Evolutionary conservation across 257 asterid genomes (phyloP).

Genomic region (Fraxinus quadrangulata): DNA sequence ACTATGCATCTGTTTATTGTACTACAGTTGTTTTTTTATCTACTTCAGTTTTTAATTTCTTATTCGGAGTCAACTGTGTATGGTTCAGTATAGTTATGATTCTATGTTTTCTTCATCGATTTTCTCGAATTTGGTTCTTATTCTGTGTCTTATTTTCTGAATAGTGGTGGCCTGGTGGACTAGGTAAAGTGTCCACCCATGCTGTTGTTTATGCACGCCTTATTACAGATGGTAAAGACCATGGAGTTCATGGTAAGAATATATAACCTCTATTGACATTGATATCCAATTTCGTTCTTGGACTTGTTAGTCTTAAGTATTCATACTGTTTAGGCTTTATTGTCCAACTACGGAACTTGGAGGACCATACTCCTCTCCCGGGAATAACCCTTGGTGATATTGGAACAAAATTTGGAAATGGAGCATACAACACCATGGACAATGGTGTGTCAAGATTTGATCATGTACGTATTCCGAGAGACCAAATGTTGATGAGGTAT

Average conservation of each 20-base stretch:
- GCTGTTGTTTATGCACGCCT: conserved; percentile 92
- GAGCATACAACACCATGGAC: conserved; percentile 97
- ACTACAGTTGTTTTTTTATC: background rate
- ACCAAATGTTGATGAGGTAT: conserved; percentile 96
- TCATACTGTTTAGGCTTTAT: conserved; percentile 61
- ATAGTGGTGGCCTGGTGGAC: conserved; percentile 99
- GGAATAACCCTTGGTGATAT: conserved; percentile 92
- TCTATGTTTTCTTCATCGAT: background rate
- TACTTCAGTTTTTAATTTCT: background rate
- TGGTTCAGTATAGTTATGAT: background rate
- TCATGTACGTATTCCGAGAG: conserved; percentile 90
- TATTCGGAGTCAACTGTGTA: background rate
- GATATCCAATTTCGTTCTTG: conserved; percentile 11
- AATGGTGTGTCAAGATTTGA: conserved; percentile 90
- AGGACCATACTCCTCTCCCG: conserved; percentile 84
- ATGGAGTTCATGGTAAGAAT: conserved; percentile 82
- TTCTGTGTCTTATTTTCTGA: conserved; percentile 24
- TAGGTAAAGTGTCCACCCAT: conserved; percentile 95
- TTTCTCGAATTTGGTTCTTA: conserved; percentile 14
- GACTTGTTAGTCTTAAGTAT: background rate
- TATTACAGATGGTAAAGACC: conserved; percentile 71
- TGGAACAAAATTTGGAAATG: conserved; percentile 98
- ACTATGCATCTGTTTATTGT: conserved; percentile 3
- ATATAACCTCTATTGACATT: conserved; percentile 8
- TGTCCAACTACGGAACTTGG: conserved; percentile 88